Evolutionary conservation across 495 filamentous ascomycete species (phyloP).

Genomic region (Hypoxylon subgilvum): DNA sequence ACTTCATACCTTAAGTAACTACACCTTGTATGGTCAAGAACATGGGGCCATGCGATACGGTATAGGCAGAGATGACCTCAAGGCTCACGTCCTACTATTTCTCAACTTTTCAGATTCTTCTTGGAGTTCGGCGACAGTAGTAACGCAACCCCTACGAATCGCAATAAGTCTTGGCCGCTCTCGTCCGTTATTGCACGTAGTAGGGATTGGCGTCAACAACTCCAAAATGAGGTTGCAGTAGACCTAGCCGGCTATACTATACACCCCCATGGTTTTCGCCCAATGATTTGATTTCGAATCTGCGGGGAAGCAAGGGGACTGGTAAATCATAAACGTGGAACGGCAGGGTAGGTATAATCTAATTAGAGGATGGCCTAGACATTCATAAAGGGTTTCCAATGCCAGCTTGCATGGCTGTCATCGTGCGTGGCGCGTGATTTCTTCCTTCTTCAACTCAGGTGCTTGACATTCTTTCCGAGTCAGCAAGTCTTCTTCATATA

Average conservation of each 20-base stretch:
- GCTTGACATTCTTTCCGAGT: neutral
- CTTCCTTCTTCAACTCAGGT: slow-evolving; percentile 13
- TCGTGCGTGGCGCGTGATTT: slow-evolving; percentile 2
- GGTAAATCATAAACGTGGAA: slow-evolving; percentile 1
- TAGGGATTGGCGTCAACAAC: neutral
- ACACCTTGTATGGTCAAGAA: too few species aligned
- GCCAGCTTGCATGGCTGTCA: neutral
- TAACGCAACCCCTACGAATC: slow-evolving; percentile 6
- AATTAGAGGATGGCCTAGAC: too few species aligned
- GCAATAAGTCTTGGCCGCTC: slow-evolving; percentile 22
- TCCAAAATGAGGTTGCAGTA: slow-evolving; percentile 25
- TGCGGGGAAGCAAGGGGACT: slow-evolving; percentile 18
- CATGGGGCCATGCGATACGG: too few species aligned
- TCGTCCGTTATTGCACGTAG: slow-evolving; percentile 17
- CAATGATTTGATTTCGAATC: slow-evolving; percentile 11
- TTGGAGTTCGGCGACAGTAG: slow-evolving; percentile 1
- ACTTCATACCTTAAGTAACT: too few species aligned
- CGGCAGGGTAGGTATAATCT: too few species aligned
- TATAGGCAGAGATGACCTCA: neutral
- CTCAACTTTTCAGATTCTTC: neutral
- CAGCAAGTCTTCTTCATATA: neutral
- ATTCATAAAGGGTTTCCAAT: slow-evolving; percentile 6
- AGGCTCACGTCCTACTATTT: neutral
- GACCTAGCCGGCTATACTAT: slow-evolving; percentile 29
- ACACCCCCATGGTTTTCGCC: slow-evolving; percentile 14